Base-by-base conservation (phyloP, 1,139 yeast genomes). In the Zhuliangozyma parablackwelliae region DNA sequence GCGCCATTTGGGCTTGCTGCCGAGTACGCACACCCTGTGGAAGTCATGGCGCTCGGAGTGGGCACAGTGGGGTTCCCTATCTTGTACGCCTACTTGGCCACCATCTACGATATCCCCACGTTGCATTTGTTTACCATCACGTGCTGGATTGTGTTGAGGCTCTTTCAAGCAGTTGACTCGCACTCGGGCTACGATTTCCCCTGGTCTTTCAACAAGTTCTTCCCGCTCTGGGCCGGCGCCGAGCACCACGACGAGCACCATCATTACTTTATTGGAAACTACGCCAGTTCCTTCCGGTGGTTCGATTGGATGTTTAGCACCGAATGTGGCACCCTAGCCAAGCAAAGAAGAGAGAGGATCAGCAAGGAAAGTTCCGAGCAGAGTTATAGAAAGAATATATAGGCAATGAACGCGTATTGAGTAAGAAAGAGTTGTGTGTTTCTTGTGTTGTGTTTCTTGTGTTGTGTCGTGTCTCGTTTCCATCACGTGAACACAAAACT, bases 141-240 rank as follows among this genome's bases (percentile, higher is more conserved):
- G 51, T 50, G 80, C 35, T 90, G 97, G 97, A 84, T 90, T 51
- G 75, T 85, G n/a, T 61, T 87, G 49, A 78, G 97, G 57, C 77
- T 90, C 49, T 80, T 82, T 66, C 97, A 90, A 66, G 97, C 97
- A 7, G 89, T 90, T 39, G 97, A 90, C 59, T 84, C 97, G 26
- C 97, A 90, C 61, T 88, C 97, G 1, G 97, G 97, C 40, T 90
- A 90, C 63, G 97, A 90, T 55, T 90, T 90, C 76, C 97, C 97
- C 40, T 83, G 95, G 89, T 87, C 96, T 6, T 74, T 90, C 57
- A 90, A 87, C 65, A 87, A 89, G 56, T 80, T 89, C 63, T 59
- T 90, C 42, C 96, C 97, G 28, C 76, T 90, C 65, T 90, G 97
- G 97, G 95, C 97, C 12, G 97, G 97, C 42, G 97, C 97, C 16